These are phyloP conservation scores for Omphalotus guepiniiformis DNA, from an alignment of 768 basidiomycete species.

Conservation along the genomic window DNA sequence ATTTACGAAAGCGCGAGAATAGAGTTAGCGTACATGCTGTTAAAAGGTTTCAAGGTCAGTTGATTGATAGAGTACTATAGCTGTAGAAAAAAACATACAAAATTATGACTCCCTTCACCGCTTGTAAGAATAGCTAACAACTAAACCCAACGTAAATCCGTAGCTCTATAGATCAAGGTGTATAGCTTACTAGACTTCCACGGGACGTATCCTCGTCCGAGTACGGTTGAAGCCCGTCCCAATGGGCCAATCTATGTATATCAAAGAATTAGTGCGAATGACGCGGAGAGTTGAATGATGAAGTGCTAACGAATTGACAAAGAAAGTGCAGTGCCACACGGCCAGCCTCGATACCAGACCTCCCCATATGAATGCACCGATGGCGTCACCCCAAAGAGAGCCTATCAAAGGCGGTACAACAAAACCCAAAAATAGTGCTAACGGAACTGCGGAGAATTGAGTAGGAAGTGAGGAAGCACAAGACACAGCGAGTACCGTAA, in stretches of 20 bases:
- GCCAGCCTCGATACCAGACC: constrained; percentile 57
- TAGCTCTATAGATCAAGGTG: no score
- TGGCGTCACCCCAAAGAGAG: constrained; percentile 53
- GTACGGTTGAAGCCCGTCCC: constrained; percentile 77
- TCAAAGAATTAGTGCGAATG: not conserved
- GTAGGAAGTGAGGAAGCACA: not conserved
- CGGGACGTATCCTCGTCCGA: constrained; percentile 77
- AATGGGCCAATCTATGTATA: constrained; percentile 62
- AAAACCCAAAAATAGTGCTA: constrained; percentile 59
- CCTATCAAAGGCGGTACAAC: constrained; percentile 55
- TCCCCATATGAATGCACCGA: constrained; percentile 68
- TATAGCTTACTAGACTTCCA: constrained; percentile 58
- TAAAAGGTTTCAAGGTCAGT: not conserved
- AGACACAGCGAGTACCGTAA: constrained; percentile 39
- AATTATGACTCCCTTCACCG: constrained; percentile 80
- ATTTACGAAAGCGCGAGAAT: not conserved
- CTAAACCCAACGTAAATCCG: no score
- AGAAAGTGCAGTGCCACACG: constrained; percentile 74
- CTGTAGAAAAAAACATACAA: constrained; percentile 38
- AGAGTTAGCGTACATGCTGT: not conserved
- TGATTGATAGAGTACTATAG: not conserved
- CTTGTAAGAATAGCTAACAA: constrained; percentile 64
- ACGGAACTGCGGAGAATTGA: constrained; percentile 37
- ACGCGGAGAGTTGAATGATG: not conserved
- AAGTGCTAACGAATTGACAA: constrained; percentile 59